phyloP scores from a whole-genome alignment of 2,329 filamentous ascomycete genomes.

The Scleromitrula shiraiana region DNA sequence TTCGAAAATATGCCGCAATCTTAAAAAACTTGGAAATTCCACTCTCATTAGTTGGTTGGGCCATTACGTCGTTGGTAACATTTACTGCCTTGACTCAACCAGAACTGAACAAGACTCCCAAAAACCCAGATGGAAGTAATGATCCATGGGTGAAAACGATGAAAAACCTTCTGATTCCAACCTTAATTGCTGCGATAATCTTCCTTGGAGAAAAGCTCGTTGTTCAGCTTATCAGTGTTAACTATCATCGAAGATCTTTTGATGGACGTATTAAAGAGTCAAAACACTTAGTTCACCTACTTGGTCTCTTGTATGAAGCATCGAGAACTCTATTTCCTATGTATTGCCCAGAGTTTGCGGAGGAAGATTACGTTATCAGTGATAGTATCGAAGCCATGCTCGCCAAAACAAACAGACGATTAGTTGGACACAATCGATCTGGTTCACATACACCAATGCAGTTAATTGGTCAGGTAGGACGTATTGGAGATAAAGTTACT shows the following conservation, averaged over 20 bases:
- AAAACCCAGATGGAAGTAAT: not conserved
- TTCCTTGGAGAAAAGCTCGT: slow-evolving; percentile 71
- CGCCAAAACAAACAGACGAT: slow-evolving; percentile 42
- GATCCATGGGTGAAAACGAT: slow-evolving; percentile 48
- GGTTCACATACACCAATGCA: slow-evolving; percentile 71
- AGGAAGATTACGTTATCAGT: slow-evolving; percentile 88
- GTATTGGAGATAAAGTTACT: slow-evolving; percentile 87
- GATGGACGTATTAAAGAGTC: slow-evolving; percentile 78
- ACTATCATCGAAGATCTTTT: slow-evolving; percentile 79
- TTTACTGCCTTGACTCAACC: slow-evolving; percentile 47
- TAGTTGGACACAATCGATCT: slow-evolving; percentile 35
- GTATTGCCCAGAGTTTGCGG: slow-evolving; percentile 82
- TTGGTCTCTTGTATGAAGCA: slow-evolving; percentile 83
- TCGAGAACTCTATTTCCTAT: slow-evolving; percentile 83
- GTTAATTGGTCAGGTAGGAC: slow-evolving; percentile 64
- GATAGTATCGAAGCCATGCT: slow-evolving; percentile 69
- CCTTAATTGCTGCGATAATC: slow-evolving; percentile 60
- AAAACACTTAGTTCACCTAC: slow-evolving; percentile 74
- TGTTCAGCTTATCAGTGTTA: slow-evolving; percentile 76
- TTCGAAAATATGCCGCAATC: slow-evolving; percentile 61
- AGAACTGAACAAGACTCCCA: slow-evolving; percentile 14
- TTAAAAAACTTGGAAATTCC: slow-evolving; percentile 57
- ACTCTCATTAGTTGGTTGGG: slow-evolving; percentile 62
- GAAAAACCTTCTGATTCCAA: slow-evolving; percentile 56
- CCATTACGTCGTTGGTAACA: slow-evolving; percentile 52